These are phyloP conservation scores for Coleophoma cylindrospora DNA, from an alignment of 2,329 filamentous ascomycete species.

Conservation along the genomic window DNA sequence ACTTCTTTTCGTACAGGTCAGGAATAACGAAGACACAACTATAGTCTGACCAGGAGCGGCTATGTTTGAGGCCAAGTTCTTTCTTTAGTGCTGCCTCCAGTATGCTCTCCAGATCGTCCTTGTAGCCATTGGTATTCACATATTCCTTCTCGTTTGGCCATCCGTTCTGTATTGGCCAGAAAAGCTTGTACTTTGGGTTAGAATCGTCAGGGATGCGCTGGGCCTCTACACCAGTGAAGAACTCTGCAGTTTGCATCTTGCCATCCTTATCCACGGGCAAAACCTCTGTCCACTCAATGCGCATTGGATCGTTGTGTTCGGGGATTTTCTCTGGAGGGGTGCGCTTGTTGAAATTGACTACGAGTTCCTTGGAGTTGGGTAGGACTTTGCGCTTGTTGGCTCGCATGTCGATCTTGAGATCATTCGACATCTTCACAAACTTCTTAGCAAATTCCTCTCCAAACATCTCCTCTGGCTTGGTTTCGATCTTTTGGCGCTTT, in stretches of 20 bases:
- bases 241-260: constrained; percentile 56
- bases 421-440: constrained; percentile 77
- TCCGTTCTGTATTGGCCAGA: constrained; percentile 85
- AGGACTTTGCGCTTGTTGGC: constrained; percentile 90
- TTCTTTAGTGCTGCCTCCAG: constrained; percentile 80
- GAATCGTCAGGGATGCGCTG: constrained; percentile 86
- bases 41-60: constrained; percentile 82
- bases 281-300: constrained; percentile 93
- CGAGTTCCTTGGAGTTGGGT: constrained; percentile 95
- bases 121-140: constrained; percentile 69
- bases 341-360: constrained; percentile 88
- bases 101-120: constrained; percentile 82
- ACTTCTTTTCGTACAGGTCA: constrained; percentile 91
- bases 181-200: constrained; percentile 81
- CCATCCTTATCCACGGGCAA: constrained; percentile 45
- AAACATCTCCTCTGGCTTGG: constrained; percentile 70
- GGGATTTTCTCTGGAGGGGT: constrained; percentile 81
- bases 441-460: constrained; percentile 74
- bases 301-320: constrained; percentile 89
- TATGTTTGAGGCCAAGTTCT: constrained; percentile 74
- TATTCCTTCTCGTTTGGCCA: constrained; percentile 92
- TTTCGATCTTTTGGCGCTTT: constrained; percentile 55
- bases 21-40: constrained; percentile 97
- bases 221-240: constrained; percentile 77
- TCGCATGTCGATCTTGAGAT: constrained; percentile 87